phyloP scores from a whole-genome alignment of 768 basidiomycete species.

The Coprinopsis sp. region DNA sequence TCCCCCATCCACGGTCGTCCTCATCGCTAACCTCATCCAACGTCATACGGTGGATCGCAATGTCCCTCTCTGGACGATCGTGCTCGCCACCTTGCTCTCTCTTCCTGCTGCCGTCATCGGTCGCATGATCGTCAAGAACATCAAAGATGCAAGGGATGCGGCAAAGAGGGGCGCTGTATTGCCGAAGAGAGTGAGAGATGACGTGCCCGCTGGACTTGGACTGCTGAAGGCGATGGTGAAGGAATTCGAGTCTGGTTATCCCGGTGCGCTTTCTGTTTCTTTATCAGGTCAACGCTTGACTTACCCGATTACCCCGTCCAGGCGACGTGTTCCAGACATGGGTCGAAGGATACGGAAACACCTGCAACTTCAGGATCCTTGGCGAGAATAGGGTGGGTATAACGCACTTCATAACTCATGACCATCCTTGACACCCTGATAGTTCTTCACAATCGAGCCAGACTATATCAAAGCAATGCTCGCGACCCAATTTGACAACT shows the following conservation, averaged over 20 bases:
- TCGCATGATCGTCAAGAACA: conserved; percentile 12
- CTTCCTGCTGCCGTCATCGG: conserved; percentile 16
- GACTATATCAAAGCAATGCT: conserved; percentile 35
- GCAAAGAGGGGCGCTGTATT: conserved; percentile 17
- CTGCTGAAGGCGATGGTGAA: conserved; percentile 11
- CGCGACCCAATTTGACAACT: conserved; percentile 44
- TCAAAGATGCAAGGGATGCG: conserved; percentile 16
- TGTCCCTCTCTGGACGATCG: conserved; percentile 11
- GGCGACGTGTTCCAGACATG: conserved; percentile 19
- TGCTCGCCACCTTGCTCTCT: conserved; percentile 13
- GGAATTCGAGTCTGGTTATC: conserved; percentile 26
- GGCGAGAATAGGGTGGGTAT: conserved; percentile 23
- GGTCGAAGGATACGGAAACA: conserved; percentile 19
- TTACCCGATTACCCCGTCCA: no score
- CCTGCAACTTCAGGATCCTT: conserved; percentile 19
- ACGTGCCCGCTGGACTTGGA: conserved; percentile 16
- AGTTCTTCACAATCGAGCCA: background rate
- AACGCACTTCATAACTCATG: conserved; percentile 9
- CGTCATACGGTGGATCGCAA: conserved; percentile 2
- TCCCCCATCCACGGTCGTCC: conserved; percentile 18
- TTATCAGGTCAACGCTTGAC: no score
- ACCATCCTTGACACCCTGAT: conserved; percentile 13
- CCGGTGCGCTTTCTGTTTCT: conserved; percentile 30
- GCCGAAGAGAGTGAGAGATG: conserved; percentile 15
- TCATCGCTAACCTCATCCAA: conserved; percentile 7